Evolutionary conservation across 345 rosid species (phyloP).

Genomic region (Conringia planisiliqua): DNA sequence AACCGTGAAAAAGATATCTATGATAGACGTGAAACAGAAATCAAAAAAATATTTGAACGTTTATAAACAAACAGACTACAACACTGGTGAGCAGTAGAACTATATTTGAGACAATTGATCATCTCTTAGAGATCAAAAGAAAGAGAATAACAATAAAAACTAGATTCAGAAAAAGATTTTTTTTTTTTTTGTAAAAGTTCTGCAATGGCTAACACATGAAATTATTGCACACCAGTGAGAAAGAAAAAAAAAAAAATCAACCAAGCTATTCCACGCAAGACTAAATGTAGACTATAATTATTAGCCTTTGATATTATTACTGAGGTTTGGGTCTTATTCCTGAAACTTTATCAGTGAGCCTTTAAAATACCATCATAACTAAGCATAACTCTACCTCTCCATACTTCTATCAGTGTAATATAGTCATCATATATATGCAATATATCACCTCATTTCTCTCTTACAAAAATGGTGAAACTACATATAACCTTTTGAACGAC

Average conservation of each 20-base stretch:
- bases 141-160: background rate
- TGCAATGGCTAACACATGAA: background rate
- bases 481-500: background rate
- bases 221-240: background rate
- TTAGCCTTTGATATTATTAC: slow-evolving; percentile 6
- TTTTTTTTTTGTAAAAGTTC: no score
- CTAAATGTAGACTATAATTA: background rate
- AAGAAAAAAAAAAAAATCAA: background rate
- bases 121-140: background rate
- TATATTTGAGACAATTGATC: slow-evolving; percentile 5
- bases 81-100: background rate
- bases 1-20: background rate
- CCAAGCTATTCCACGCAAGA: slow-evolving; percentile 1
- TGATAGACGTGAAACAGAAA: slow-evolving; percentile 5
- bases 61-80: slow-evolving; percentile 11
- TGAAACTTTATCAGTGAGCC: background rate
- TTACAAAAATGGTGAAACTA: slow-evolving; percentile 18
- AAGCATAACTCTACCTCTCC: background rate
- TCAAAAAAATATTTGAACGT: background rate
- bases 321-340: slow-evolving; percentile 7
- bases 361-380: background rate
- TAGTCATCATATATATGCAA: background rate
- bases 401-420: background rate
- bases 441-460: slow-evolving; percentile 12
- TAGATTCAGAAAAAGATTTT: background rate